Conservation (phyloP, 306 rosid genomes). For the Fragaria iinumae region DNA sequence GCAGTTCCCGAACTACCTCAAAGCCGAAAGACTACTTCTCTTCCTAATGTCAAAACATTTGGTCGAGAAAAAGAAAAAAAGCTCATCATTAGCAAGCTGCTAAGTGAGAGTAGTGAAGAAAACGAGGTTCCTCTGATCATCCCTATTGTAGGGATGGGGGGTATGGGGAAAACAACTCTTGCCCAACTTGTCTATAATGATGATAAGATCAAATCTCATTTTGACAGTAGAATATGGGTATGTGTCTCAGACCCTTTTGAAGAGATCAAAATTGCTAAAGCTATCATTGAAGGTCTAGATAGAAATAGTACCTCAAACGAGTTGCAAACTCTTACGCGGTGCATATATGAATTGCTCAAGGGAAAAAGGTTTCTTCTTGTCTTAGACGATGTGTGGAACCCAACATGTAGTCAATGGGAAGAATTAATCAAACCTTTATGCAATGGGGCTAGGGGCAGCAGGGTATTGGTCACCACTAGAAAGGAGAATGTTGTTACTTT, state of each 20-base stretch:
- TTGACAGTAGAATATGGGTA: background rate
- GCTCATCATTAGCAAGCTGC: no score
- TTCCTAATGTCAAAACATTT: no score
- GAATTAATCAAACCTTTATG: background rate
- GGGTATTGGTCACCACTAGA: slow-evolving; percentile 11
- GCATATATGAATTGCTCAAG: background rate
- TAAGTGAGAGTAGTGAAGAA: no score
- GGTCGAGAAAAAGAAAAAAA: no score
- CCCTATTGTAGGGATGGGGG: slow-evolving; percentile 7
- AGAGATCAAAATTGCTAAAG: background rate
- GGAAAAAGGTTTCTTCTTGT: slow-evolving; percentile 9
- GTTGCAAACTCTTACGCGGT: background rate
- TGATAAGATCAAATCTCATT: no score
- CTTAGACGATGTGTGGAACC: slow-evolving; percentile 25
- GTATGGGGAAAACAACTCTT: background rate
- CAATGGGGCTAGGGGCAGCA: background rate
- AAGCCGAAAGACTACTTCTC: no score
- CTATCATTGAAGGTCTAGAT: background rate
- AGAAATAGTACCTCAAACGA: accelerated
- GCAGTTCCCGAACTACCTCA: no score
- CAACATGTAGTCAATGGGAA: background rate
- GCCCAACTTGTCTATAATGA: no score
- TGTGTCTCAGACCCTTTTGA: slow-evolving; percentile 12
- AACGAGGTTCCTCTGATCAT: no score
- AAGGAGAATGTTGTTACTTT: background rate